Evolutionary conservation across 257 asterid genomes (phyloP).

Genomic region (Lycium ferocissimum): DNA sequence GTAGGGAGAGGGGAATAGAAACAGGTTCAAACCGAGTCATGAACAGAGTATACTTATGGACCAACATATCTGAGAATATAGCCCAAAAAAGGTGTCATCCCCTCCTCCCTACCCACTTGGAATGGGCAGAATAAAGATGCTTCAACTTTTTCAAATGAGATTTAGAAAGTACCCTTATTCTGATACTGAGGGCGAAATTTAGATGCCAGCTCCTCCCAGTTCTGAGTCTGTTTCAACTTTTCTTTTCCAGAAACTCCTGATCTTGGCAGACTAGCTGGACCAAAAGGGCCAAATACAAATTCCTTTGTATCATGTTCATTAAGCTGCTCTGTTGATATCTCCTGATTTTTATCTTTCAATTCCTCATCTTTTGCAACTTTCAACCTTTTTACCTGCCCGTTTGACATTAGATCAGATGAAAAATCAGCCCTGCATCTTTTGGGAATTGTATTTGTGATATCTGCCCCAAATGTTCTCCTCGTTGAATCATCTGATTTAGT

Average conservation of each 20-base stretch:
- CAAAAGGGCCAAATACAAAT: slow-evolving; percentile 72
- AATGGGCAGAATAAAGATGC: neutral
- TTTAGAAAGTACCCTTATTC: slow-evolving; percentile 57
- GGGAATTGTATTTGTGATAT: slow-evolving; percentile 52
- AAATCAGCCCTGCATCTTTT: slow-evolving; percentile 50
- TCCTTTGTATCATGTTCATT: slow-evolving; percentile 47
- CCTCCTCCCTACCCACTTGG: neutral
- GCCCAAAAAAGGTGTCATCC: neutral
- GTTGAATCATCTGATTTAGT: slow-evolving; percentile 43
- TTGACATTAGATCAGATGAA: slow-evolving; percentile 40
- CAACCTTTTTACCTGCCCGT: slow-evolving; percentile 38
- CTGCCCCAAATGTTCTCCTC: slow-evolving; percentile 67
- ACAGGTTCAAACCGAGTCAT: neutral
- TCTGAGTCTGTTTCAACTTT: slow-evolving; percentile 42
- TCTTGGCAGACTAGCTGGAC: slow-evolving; percentile 46
- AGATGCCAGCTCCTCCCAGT: slow-evolving; percentile 48
- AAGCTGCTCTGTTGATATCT: slow-evolving; percentile 39
- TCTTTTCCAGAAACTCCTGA: slow-evolving; percentile 37
- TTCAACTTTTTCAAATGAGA: slow-evolving; percentile 6
- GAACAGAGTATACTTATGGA: neutral
- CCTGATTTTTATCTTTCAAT: slow-evolving; percentile 23
- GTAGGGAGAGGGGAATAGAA: slow-evolving; percentile 20
- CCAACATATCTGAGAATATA: slow-evolving; percentile 21
- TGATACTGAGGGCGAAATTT: slow-evolving; percentile 56
- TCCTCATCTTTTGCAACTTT: slow-evolving; percentile 24